A percentile compares a stretch with the other conserved stretches of the same genome.
Conservation (phyloP, 2,329 filamentous ascomycete genomes). For the Cladobotryum mycophilum region DNA sequence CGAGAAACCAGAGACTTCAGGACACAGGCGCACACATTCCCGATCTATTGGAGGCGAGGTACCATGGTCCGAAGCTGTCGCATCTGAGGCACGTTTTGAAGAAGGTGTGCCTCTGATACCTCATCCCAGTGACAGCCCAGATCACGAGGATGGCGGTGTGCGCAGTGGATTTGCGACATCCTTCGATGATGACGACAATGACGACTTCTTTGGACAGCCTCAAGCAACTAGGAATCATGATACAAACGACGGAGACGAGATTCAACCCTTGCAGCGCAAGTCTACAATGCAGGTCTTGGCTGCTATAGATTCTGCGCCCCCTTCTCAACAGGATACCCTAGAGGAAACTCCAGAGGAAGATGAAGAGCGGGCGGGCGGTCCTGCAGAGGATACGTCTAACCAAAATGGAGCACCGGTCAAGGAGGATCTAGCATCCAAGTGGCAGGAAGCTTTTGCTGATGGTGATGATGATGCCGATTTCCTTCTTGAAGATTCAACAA, state of each 20-base stretch:
- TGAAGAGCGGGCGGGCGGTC: slow-evolving; percentile 12
- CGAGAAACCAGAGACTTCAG: slow-evolving; percentile 11
- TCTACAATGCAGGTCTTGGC: slow-evolving; percentile 62
- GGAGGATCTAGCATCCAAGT: slow-evolving; percentile 70
- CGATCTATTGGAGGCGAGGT: slow-evolving; percentile 40
- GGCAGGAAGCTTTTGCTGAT: slow-evolving; percentile 73
- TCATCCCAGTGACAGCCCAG: slow-evolving; percentile 16
- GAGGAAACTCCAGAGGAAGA: slow-evolving; percentile 27
- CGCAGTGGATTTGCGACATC: slow-evolving; percentile 25
- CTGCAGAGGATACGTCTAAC: background rate
- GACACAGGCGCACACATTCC: slow-evolving; percentile 21
- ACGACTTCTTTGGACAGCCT: slow-evolving; percentile 58
- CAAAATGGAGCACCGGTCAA: slow-evolving; percentile 23
- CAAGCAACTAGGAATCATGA: slow-evolving; percentile 20
- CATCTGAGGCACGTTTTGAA: slow-evolving; percentile 56
- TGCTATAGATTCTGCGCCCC: slow-evolving; percentile 34
- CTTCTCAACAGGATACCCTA: slow-evolving; percentile 24
- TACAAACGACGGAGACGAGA: slow-evolving; percentile 7
- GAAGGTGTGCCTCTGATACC: slow-evolving; percentile 62
- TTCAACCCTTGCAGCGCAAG: slow-evolving; percentile 52
- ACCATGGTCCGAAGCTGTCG: slow-evolving; percentile 34
- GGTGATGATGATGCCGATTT: slow-evolving; percentile 66
- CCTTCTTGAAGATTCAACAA: slow-evolving; percentile 50
- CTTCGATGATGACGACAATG: slow-evolving; percentile 44
- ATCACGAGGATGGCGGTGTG: slow-evolving; percentile 3